Conservation (phyloP, 2,329 filamentous ascomycete genomes). For the Cladobotryum protrusum region DNA sequence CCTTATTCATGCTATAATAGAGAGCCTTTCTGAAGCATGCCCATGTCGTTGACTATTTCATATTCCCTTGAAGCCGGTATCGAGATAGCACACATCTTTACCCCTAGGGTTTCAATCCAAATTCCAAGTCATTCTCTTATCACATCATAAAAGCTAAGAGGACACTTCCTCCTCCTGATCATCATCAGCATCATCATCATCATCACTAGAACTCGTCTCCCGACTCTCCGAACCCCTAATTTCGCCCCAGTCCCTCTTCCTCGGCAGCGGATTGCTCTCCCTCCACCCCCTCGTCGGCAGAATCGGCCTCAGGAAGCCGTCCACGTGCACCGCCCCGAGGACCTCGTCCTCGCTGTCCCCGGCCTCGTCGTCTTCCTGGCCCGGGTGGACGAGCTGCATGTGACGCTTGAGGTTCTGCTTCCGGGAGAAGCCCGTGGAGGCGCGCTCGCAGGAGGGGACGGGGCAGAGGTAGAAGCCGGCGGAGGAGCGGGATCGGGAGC, state of each 20-base stretch:
- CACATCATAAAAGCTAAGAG: background rate
- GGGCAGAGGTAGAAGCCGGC: slow-evolving; percentile 32
- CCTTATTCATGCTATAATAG: no score
- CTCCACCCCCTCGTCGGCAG: slow-evolving; percentile 43
- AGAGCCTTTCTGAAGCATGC: no score
- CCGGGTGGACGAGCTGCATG: slow-evolving; percentile 33
- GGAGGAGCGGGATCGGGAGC: slow-evolving; percentile 26
- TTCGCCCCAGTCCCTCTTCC: slow-evolving; percentile 3
- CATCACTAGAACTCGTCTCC: slow-evolving; percentile 12
- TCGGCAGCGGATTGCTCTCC: slow-evolving; percentile 12
- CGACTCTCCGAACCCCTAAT: slow-evolving; percentile 8
- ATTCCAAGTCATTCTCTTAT: background rate
- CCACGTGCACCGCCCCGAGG: slow-evolving; percentile 58
- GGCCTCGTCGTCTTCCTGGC: slow-evolving; percentile 28
- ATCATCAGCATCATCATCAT: no score
- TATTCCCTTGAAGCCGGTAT: no score
- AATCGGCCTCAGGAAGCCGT: slow-evolving; percentile 59
- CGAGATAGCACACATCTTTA: no score
- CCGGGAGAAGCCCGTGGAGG: slow-evolving; percentile 30
- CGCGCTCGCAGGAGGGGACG: slow-evolving; percentile 30
- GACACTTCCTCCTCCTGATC: no score
- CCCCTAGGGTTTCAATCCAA: no score
- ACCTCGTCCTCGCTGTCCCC: slow-evolving; percentile 47
- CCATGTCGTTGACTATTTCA: no score
- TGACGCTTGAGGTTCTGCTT: slow-evolving; percentile 33